These are phyloP conservation scores for Centrapalus pauciflorus DNA, from an alignment of 129 eudicot species.

Conservation along the genomic window DNA sequence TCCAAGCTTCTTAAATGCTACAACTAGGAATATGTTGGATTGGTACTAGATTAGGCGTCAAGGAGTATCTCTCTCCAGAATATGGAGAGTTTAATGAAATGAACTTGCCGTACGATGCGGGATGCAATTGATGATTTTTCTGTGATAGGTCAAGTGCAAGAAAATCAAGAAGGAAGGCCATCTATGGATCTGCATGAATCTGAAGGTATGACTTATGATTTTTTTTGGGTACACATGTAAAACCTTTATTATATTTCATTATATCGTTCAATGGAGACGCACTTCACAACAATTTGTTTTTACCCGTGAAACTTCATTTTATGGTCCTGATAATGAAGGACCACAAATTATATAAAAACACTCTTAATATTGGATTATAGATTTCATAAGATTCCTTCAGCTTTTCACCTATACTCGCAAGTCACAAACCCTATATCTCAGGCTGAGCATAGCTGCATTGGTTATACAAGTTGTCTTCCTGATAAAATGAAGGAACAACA, in stretches of 20 bases:
- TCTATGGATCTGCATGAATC: constrained; percentile 42
- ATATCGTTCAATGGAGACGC: not conserved
- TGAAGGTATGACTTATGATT: constrained; percentile 46
- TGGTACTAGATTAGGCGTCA: not conserved
- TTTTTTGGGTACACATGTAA: not conserved
- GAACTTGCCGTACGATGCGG: not conserved
- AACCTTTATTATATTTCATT: not conserved
- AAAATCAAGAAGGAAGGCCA: constrained; percentile 36
- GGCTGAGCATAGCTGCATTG: constrained; percentile 4
- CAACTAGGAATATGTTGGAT: constrained; percentile 3
- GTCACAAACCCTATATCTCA: too few relatives aligned
- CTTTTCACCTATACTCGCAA: too few relatives aligned
- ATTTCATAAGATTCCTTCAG: not conserved
- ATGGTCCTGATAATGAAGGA: not conserved
- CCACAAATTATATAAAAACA: not conserved
- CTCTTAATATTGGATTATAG: not conserved
- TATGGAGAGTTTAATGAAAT: not conserved
- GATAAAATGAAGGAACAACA: not conserved
- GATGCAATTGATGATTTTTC: constrained; percentile 4
- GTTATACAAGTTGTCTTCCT: not conserved
- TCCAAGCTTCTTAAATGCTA: not conserved
- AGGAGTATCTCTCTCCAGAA: not conserved
- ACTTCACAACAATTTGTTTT: constrained; percentile 8
- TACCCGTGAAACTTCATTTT: not conserved
- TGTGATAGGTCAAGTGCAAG: constrained; percentile 35